Base-by-base conservation (phyloP, 1,284 basidiomycete genomes). In the Coniophora puteana region DNA sequence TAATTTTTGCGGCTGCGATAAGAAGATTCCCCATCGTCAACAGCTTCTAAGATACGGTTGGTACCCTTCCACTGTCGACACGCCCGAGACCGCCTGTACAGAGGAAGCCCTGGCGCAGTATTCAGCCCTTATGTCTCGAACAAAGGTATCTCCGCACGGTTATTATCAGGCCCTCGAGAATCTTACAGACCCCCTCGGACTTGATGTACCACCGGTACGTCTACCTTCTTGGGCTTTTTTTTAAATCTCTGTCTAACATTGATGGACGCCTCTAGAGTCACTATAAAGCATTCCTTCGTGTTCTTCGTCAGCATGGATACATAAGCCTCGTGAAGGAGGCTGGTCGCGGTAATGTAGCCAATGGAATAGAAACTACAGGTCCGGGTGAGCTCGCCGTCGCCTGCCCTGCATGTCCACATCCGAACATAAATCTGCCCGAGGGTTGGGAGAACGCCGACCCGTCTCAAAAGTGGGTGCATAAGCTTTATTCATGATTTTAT, bases 271-370 rank as follows among this genome's bases (percentile, higher is more conserved):
- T 36, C 11, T 38, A 49, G 45, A 38, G 48, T 32, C 40, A 45
- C 1, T 51, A 53, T 25, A 39, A 46, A n/a, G 30, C 46, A 22
- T 50, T 52, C 23, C 24, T 44, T 13, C 36, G 44, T 6, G 43
- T 46, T 33, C 44, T 47, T 6, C 41, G 48, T 4, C 24, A 53
- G 17, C 54, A 43, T 42, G 17, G 37, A 1, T 46, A 54, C 33
- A 27, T 54, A 6, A 43, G 46, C 14, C 45, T 49, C 17, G 34
- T 58, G 12, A 57, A 55, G 36, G 44, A 43, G 10, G 53, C 34
- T 2, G 52, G 51, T 1, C 31, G 51, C 3, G 57, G 41, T n/a
- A 46, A 51, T 26, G 43, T 49, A 22, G 23, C 27, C 10, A 8
- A 8, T 20, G 29, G 45, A 12, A 20, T 50, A 8, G 33, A 25